Conservation (phyloP, 1,284 basidiomycete species). For the Caloboletus inedulis region DNA sequence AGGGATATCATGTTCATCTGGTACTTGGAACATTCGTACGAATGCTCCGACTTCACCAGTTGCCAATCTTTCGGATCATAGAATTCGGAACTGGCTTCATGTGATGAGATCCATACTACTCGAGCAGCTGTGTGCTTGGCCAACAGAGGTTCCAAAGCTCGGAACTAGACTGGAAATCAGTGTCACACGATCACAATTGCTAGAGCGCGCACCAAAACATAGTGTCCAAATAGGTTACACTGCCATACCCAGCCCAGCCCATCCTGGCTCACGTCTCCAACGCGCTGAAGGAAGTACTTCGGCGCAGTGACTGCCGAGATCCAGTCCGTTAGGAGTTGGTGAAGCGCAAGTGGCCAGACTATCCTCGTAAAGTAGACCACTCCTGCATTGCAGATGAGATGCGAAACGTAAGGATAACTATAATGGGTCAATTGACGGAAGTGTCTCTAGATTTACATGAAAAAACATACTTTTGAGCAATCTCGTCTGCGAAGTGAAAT, state of each 20-base stretch:
- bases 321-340: slow-evolving; percentile 51
- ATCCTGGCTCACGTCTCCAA: slow-evolving; percentile 64
- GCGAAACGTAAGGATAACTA: slow-evolving; percentile 82
- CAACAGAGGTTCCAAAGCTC: slow-evolving; percentile 52
- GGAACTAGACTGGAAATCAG: slow-evolving; percentile 45
- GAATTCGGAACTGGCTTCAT: slow-evolving; percentile 55
- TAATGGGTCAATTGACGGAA: background rate
- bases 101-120: slow-evolving; percentile 79
- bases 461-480: slow-evolving; percentile 52
- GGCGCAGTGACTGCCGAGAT: slow-evolving; percentile 57
- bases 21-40: slow-evolving; percentile 79
- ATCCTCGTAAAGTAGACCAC: slow-evolving; percentile 62
- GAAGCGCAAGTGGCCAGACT: slow-evolving; percentile 48
- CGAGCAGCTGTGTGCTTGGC: slow-evolving; percentile 44
- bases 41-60: slow-evolving; percentile 53
- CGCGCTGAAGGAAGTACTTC: slow-evolving; percentile 57
- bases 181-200: background rate
- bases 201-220: slow-evolving; percentile 59
- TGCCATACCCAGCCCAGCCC: slow-evolving; percentile 83
- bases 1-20: slow-evolving; percentile 72
- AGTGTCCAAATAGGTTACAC: slow-evolving; percentile 83
- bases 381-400: slow-evolving; percentile 82
- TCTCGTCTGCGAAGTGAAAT: slow-evolving; percentile 57
- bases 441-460: background rate
- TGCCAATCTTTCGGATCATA: slow-evolving; percentile 75